Evolutionary conservation across 495 filamentous ascomycete genomes (phyloP).

Genomic region (Astrothelium subdiscretum): DNA sequence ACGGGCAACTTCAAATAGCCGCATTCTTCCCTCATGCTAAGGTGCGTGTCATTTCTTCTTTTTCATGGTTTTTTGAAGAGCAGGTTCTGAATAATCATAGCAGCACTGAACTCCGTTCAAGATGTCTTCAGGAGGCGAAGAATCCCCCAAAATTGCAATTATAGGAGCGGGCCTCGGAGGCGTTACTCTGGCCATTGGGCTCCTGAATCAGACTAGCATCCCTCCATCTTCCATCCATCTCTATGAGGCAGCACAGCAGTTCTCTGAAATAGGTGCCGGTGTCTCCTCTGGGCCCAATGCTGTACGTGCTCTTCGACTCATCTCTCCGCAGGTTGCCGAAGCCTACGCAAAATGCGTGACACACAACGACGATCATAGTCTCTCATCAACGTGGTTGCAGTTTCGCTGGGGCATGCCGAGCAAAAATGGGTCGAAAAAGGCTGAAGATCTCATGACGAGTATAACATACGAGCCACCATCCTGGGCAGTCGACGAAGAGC

Average conservation of each 20-base stretch:
- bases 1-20: too few relatives aligned
- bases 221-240: neutral
- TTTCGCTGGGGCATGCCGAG: neutral
- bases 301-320: constrained; percentile 24
- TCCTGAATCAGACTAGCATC: neutral
- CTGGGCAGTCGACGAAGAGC: neutral
- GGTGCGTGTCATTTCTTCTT: too few relatives aligned
- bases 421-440: neutral
- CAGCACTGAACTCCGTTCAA: too few relatives aligned
- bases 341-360: neutral
- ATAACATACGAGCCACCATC: neutral
- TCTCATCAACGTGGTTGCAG: neutral
- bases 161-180: neutral
- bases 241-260: neutral
- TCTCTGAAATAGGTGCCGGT: constrained; percentile 23
- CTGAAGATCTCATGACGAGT: neutral
- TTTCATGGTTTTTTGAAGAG: too few relatives aligned
- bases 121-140: neutral
- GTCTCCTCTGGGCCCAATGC: constrained; percentile 50
- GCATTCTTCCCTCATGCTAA: too few relatives aligned
- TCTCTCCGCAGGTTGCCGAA: neutral
- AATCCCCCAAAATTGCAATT: neutral
- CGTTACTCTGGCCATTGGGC: neutral
- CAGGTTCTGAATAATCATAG: too few relatives aligned
- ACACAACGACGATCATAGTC: neutral